These are phyloP conservation scores for Zopfia rhizophila DNA, from an alignment of 2,329 filamentous ascomycete species.

Conservation along the genomic window DNA sequence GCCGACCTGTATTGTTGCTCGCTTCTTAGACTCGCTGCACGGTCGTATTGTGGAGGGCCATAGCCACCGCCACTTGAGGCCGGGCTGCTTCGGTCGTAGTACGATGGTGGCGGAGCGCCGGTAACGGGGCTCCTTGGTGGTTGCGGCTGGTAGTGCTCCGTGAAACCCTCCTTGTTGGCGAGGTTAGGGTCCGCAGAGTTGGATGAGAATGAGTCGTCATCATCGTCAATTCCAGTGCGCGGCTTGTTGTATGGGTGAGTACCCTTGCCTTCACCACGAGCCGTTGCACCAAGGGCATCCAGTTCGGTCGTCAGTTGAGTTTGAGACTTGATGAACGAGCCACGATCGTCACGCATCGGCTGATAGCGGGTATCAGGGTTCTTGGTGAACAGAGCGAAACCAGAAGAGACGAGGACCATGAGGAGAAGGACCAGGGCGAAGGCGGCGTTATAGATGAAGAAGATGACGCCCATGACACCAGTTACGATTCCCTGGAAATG, in stretches of 20 bases:
- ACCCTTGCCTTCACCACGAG: conserved; percentile 76
- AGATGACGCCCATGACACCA: conserved; percentile 87
- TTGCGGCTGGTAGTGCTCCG: conserved; percentile 54
- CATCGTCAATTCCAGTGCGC: conserved; percentile 74
- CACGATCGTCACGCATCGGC: conserved; percentile 94
- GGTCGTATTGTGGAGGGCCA: conserved; percentile 31
- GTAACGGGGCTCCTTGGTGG: conserved; percentile 61
- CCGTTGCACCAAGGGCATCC: conserved; percentile 88
- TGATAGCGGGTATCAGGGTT: conserved; percentile 96
- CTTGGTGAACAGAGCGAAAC: conserved; percentile 86
- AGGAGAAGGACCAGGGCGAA: conserved; percentile 85
- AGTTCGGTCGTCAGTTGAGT: conserved; percentile 88
- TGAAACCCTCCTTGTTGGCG: conserved; percentile 50
- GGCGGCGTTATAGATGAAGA: conserved; percentile 87
- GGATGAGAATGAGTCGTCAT: conserved; percentile 74
- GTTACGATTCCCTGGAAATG: conserved; percentile 75
- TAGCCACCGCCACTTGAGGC: conserved; percentile 30
- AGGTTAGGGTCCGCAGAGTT: conserved; percentile 57
- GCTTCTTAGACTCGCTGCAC: conserved; percentile 40
- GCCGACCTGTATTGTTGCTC: conserved; percentile 55
- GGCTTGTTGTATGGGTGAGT: conserved; percentile 60
- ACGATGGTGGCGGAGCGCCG: conserved; percentile 34
- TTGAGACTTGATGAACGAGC: conserved; percentile 97
- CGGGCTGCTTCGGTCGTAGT: conserved; percentile 51
- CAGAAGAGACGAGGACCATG: conserved; percentile 80